Evolutionary conservation across 2,329 filamentous ascomycete species (phyloP).

Genomic region (Colletotrichum sp.): DNA sequence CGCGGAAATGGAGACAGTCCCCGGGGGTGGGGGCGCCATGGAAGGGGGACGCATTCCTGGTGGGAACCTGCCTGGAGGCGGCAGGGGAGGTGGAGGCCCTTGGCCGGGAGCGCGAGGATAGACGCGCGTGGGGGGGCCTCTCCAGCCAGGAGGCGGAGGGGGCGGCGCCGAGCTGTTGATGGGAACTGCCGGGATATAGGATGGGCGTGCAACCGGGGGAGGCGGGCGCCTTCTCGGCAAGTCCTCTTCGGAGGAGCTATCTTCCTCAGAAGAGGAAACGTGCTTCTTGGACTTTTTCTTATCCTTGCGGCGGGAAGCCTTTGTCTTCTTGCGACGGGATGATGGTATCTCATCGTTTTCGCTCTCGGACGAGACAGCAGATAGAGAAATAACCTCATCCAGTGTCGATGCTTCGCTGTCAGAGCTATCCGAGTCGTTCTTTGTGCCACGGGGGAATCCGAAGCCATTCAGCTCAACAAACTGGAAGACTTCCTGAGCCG

Average conservation of each 20-base stretch:
- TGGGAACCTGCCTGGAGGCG: background rate
- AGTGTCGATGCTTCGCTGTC: slow-evolving; percentile 11
- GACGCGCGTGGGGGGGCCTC: slow-evolving; percentile 1
- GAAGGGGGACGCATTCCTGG: background rate
- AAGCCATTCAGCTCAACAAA: slow-evolving; percentile 39
- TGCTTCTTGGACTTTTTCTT: slow-evolving; percentile 2
- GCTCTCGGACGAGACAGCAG: slow-evolving; percentile 2
- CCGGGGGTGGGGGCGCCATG: background rate
- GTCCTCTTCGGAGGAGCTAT: slow-evolving; percentile 13
- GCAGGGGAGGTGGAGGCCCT: background rate
- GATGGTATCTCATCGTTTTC: background rate
- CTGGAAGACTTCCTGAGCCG: slow-evolving; percentile 36
- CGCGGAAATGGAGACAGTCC: background rate
- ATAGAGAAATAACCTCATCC: slow-evolving; percentile 6
- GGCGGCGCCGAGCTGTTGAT: background rate
- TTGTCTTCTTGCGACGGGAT: background rate
- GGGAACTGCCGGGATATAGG: slow-evolving; percentile 26
- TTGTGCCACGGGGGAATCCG: slow-evolving; percentile 23
- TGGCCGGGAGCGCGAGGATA: slow-evolving; percentile 16
- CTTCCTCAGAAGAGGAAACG: background rate
- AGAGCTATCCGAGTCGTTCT: slow-evolving; percentile 6
- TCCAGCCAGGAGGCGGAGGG: slow-evolving; percentile 7
- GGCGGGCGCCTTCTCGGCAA: slow-evolving; percentile 26
- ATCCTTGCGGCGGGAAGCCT: background rate
- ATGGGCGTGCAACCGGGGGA: background rate